These are phyloP conservation scores for Dothideomycetes sp. DNA, from an alignment of 2,329 filamentous ascomycete genomes.

Conservation along the genomic window DNA sequence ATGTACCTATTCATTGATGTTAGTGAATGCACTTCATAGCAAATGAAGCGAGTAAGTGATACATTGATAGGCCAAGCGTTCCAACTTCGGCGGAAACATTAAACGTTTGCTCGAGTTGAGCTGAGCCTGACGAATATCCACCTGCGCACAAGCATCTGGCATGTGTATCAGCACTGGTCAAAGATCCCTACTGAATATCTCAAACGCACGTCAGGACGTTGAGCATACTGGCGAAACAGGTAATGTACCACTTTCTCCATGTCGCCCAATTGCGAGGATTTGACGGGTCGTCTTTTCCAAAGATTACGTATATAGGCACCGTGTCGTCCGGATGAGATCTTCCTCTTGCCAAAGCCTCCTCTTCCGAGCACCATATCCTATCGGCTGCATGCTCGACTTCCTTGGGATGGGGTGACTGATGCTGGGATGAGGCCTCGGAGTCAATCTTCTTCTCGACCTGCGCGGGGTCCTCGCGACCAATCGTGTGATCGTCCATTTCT, in stretches of 20 bases:
- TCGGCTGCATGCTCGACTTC: slow-evolving; percentile 3
- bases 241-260: slow-evolving; percentile 31
- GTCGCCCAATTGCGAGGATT: slow-evolving; percentile 31
- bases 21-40: too few relatives aligned
- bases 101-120: slow-evolving; percentile 12
- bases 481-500: slow-evolving; percentile 5
- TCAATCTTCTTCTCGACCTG: slow-evolving; percentile 9
- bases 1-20: too few relatives aligned
- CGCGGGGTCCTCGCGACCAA: slow-evolving; percentile 8
- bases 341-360: slow-evolving; percentile 11
- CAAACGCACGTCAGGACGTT: slow-evolving; percentile 13
- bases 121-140: slow-evolving; percentile 8
- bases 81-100: slow-evolving; percentile 19
- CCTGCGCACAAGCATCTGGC: slow-evolving; percentile 7
- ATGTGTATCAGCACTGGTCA: slow-evolving; percentile 8
- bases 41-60: too few relatives aligned
- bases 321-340: slow-evolving; percentile 12
- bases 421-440: slow-evolving; percentile 4
- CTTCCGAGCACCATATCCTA: slow-evolving; percentile 9
- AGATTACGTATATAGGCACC: slow-evolving; percentile 14
- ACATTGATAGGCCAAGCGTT: slow-evolving; percentile 22
- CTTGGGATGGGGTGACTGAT: neutral
- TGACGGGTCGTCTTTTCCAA: slow-evolving; percentile 16
- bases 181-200: neutral
- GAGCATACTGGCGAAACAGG: slow-evolving; percentile 26